A percentile compares a stretch with the other conserved stretches of the same genome.
phyloP scores from a whole-genome alignment of 805 yeast species.

The Candida khao-thaluensis region DNA sequence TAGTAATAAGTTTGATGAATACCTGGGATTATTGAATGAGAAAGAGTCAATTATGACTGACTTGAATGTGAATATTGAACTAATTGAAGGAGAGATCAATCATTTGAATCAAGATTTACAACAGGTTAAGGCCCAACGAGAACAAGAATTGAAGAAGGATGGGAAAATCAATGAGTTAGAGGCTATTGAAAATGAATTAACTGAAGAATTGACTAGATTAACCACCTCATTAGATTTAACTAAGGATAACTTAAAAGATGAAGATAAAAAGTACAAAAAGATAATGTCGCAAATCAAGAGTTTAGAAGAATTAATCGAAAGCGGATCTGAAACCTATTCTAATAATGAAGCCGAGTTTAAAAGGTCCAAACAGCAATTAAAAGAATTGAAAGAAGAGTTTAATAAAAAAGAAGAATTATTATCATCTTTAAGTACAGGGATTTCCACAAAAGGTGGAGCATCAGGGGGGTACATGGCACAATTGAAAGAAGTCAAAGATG shows the following conservation, averaged over 20 bases:
- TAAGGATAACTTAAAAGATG: conserved; percentile 57
- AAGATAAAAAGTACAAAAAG: conserved; percentile 33
- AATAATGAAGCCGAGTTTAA: conserved; percentile 47
- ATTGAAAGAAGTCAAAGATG: conserved; percentile 59
- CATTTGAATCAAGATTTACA: conserved; percentile 62
- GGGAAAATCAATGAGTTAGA: conserved; percentile 62
- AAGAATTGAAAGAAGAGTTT: conserved; percentile 45
- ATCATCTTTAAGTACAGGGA: conserved; percentile 82
- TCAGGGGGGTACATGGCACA: conserved; percentile 79
- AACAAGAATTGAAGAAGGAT: conserved; percentile 58
- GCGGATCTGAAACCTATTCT: conserved; percentile 37
- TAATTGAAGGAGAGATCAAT: conserved; percentile 53
- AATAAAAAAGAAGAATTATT: conserved; percentile 72
- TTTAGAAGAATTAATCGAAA: conserved; percentile 30
- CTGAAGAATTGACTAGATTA: conserved; percentile 66
- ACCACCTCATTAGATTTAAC: conserved; percentile 63
- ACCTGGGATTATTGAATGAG: conserved; percentile 42
- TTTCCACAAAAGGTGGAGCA: conserved; percentile 74
- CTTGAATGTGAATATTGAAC: conserved; percentile 44
- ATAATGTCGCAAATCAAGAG: conserved; percentile 33
- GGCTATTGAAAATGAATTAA: conserved; percentile 49
- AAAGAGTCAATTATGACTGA: conserved; percentile 41
- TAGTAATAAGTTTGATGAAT: conserved; percentile 41
- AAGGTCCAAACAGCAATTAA: conserved; percentile 43
- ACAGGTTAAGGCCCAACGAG: conserved; percentile 51